phyloP scores from a whole-genome alignment of 306 rosid genomes.

The Quercus cerris region DNA sequence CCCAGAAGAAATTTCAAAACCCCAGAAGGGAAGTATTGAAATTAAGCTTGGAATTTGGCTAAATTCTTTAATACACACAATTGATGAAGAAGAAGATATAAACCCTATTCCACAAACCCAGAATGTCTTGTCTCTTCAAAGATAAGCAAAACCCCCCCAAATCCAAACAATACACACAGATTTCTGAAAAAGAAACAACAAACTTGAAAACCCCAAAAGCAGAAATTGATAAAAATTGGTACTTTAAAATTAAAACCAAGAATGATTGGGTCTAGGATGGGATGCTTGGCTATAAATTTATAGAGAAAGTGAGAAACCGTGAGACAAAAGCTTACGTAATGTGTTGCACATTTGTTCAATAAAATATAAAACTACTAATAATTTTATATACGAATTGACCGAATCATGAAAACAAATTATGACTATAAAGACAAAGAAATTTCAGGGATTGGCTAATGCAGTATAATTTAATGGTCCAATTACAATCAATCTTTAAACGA shows the following conservation, averaged over 20 bases:
- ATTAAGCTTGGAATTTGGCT: neutral
- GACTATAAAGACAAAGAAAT: slow-evolving; percentile 8
- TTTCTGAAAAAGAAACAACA: neutral
- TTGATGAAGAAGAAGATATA: neutral
- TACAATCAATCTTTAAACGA: too few relatives aligned
- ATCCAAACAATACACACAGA: neutral
- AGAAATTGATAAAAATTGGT: neutral
- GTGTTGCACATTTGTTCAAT: neutral
- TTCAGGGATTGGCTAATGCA: neutral
- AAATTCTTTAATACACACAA: neutral
- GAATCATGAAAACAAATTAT: neutral
- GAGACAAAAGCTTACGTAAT: slow-evolving; percentile 5
- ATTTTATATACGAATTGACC: neutral
- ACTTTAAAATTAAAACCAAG: neutral
- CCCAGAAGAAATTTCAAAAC: neutral
- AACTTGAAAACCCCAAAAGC: neutral
- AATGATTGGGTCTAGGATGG: neutral
- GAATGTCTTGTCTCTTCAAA: neutral
- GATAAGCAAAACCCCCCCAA: neutral
- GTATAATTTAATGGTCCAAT: too few relatives aligned
- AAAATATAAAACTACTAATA: too few relatives aligned
- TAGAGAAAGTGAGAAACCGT: slow-evolving; percentile 15
- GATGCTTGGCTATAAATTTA: slow-evolving; percentile 4
- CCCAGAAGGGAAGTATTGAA: slow-evolving; percentile 7
- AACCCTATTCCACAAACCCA: neutral